phyloP scores from a whole-genome alignment of 2,329 filamentous ascomycete species.

The Xylaria sp. region DNA sequence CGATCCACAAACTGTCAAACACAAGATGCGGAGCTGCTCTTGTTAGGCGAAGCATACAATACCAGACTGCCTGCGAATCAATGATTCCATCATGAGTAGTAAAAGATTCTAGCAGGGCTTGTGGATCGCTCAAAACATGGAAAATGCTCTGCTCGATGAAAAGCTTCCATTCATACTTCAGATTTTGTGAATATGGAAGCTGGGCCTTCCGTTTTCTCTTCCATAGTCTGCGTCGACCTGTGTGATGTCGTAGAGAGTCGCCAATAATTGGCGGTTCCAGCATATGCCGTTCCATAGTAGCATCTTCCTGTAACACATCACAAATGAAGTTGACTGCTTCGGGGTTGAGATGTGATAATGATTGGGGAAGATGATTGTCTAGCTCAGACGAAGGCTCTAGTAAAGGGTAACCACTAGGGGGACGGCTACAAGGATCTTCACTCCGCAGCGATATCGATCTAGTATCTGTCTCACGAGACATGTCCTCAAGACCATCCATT shows the following conservation, averaged over 20 bases:
- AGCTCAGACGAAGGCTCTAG: conserved; percentile 33
- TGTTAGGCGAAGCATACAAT: conserved; percentile 65
- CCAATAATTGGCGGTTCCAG: conserved; percentile 48
- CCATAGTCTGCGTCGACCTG: conserved; percentile 39
- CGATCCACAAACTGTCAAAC: conserved; percentile 69
- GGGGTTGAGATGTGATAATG: conserved; percentile 58
- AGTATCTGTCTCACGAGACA: conserved; percentile 28
- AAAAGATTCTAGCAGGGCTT: conserved; percentile 62
- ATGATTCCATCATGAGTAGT: conserved; percentile 56
- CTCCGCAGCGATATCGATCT: conserved; percentile 30
- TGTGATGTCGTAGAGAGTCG: conserved; percentile 37
- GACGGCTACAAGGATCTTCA: conserved; percentile 30
- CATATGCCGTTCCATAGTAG: conserved; percentile 56
- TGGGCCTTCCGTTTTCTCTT: conserved; percentile 43
- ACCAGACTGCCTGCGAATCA: conserved; percentile 68
- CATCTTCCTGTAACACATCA: conserved; percentile 63
- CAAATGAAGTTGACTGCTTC: conserved; percentile 66
- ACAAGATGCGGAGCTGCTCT: conserved; percentile 62
- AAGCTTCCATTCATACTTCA: conserved; percentile 59
- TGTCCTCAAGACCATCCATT: conserved; percentile 35
- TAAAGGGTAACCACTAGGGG: conserved; percentile 20
- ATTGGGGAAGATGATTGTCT: conserved; percentile 58
- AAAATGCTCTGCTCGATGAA: conserved; percentile 71
- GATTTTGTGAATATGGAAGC: conserved; percentile 38
- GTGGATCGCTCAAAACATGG: conserved; percentile 64